Percentiles rank a stretch among this genome's conserved stretches.
These are phyloP conservation scores for Clonostachys sp. DNA, from an alignment of 2,329 filamentous ascomycete genomes.

Conservation along the genomic window DNA sequence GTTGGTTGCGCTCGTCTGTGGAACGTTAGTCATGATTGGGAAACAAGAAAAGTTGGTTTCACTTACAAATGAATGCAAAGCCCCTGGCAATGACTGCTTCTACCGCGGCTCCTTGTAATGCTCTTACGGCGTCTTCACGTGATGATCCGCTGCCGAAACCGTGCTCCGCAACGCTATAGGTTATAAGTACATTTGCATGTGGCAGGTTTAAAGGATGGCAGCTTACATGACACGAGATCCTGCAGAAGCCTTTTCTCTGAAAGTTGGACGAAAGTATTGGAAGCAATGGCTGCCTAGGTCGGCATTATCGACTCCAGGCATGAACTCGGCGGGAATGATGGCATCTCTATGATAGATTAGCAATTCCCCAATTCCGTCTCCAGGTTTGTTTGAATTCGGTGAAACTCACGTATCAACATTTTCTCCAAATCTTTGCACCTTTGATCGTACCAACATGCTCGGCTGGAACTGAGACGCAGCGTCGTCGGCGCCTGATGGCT, in stretches of 20 bases:
- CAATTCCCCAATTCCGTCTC: not conserved
- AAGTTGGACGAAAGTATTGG: conserved; percentile 8
- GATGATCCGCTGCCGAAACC: conserved; percentile 7
- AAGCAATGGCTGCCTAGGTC: conserved; percentile 12
- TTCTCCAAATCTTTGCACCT: conserved; percentile 8
- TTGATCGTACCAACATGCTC: conserved; percentile 3
- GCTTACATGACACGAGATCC: conserved; percentile 6
- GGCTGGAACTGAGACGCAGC: too few species aligned
- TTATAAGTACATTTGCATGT: not conserved
- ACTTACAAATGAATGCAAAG: conserved; percentile 9
- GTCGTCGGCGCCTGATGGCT: not conserved
- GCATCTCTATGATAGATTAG: conserved; percentile 4
- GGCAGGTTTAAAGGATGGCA: not conserved
- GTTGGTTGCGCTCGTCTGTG: conserved; percentile 8
- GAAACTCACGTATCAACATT: conserved; percentile 10
- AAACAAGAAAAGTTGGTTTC: too few species aligned
- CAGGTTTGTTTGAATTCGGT: not conserved
- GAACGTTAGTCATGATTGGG: too few species aligned
- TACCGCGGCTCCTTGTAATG: conserved; percentile 4
- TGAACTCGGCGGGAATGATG: conserved; percentile 8
- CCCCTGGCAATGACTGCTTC: conserved; percentile 9
- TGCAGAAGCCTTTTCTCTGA: conserved; percentile 5
- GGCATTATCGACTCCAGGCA: conserved; percentile 9
- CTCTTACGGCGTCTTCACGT: conserved; percentile 7
- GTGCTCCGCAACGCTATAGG: conserved; percentile 2